Conservation (phyloP, 805 yeast genomes). For the Candida suzukii region DNA sequence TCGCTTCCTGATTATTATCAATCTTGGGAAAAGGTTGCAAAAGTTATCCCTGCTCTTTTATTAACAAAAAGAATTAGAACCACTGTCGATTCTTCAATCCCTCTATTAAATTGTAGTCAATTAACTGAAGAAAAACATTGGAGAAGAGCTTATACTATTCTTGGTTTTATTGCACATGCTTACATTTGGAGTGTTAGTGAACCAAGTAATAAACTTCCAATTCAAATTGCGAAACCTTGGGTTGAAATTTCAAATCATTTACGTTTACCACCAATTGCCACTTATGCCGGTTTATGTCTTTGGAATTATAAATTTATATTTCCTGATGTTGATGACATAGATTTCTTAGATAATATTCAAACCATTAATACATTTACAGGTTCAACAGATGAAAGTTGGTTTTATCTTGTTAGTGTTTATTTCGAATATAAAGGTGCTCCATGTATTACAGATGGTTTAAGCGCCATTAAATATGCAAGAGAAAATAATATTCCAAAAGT, state of each 20-base stretch:
- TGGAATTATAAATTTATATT: conserved; percentile 77
- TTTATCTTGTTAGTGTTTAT: conserved; percentile 79
- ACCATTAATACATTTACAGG: conserved; percentile 86
- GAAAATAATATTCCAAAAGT: conserved; percentile 35
- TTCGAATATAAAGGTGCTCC: conserved; percentile 80
- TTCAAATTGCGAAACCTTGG: conserved; percentile 65
- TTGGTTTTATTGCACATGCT: conserved; percentile 80
- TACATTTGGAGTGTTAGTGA: conserved; percentile 78
- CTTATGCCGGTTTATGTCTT: conserved; percentile 79
- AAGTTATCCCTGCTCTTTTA: conserved; percentile 65
- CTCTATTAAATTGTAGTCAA: conserved; percentile 43
- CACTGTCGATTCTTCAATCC: conserved; percentile 54
- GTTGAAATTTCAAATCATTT: conserved; percentile 48
- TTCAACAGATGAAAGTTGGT: conserved; percentile 88
- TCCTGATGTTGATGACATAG: conserved; percentile 22
- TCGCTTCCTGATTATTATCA: conserved; percentile 51
- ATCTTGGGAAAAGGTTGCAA: conserved; percentile 73
- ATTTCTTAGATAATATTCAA: conserved; percentile 58
- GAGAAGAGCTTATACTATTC: conserved; percentile 74
- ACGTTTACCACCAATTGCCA: conserved; percentile 78
- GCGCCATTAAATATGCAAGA: conserved; percentile 53
- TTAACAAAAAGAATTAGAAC: conserved; percentile 55
- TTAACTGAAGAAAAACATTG: conserved; percentile 42
- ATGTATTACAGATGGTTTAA: conserved; percentile 59
- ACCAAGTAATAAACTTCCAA: conserved; percentile 60